Base-by-base conservation (phyloP, 192 early-diverging fungal species). In the Spinellus fusiger region DNA sequence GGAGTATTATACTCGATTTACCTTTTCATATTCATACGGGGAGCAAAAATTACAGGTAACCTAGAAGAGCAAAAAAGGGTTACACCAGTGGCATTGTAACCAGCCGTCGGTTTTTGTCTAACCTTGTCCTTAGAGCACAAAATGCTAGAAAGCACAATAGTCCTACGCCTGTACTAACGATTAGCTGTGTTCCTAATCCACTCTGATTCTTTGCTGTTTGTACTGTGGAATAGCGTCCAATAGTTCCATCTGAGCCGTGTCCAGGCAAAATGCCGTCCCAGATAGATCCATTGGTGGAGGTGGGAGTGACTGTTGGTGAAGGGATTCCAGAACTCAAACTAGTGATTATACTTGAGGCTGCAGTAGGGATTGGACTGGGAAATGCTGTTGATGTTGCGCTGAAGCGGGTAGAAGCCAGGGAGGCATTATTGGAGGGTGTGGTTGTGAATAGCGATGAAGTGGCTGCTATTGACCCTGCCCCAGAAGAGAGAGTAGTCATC, bases 21-120 rank as follows among this genome's bases (percentile, higher is more conserved):
- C 67, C 60, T 54, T 59, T 66, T 66, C 70, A 72, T 72, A 23
- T 59, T 56, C 28, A 9, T 47, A 31, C 70, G 58, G 13, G 70
- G 64, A 20, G 64, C 64, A 22, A 61, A 72, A 1, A 72, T 48
- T 4, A 61, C 59, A 0, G 62, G 61, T 29, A 54, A 1, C n/a
- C 61, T 59, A 47, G 13, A 27, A 54, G 54, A 59, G 32, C 54
- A 54, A 48, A 2, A n/a, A 10, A 40, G 1, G 46, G 48, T 28
- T 16, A 1, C 29, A 38, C 40, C 40, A 16, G 8, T 50, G 26
- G 27, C 15, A 38, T 23, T 22, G 5, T 31, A 44, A 12, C 52
- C 35, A 26, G 15, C 27, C 10, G 10, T 15, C 2, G 10, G 22
- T 23, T 31, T 5, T 9, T 25, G n/a, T 25, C 25, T 70, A 59